Evolutionary conservation across 768 basidiomycete species (phyloP), one percentile per base, ranked within the genome.

Genomic region (Lepiota venenata): DNA sequence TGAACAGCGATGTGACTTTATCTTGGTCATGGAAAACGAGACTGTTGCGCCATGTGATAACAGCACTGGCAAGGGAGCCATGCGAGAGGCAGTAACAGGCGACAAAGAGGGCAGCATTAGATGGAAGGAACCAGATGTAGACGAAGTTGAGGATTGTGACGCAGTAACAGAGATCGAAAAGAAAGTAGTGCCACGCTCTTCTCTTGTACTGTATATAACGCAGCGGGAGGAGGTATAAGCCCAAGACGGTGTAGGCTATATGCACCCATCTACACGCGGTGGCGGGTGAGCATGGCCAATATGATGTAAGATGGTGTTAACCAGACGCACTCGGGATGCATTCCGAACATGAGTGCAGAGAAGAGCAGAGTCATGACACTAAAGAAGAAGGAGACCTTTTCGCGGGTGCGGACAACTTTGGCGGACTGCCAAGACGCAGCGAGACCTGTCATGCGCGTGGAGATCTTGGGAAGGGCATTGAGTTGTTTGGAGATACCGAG

Each of bases 21-120:
- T 99, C 97, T 52, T 84, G 80, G 63, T 96, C 94, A 64, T 99
- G 97, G 74, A 99, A 99, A 2, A 99, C 97, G 20, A 99, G 83
- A 60, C 92, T 95, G 64, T 99, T 99, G 57, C 97, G 81, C 97
- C 97, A 99, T 9, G 96, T 98, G 61, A 98, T 91, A 46, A 98
- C 94, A 0, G 96, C 95, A 48, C 90, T 92, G 0, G 92, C 95
- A 29, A 97, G 80, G 0, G 90, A 82, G 0, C 94, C 97, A 65
- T 97, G 87, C 0, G 93, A 90, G 21, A 98, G 79, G 60, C 91
- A 91, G 64, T 97, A 98, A 64, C 92, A 95, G 3, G 94, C 91
- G 47, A 92, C 82, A 70, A 96, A 98, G 15, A 98, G 77, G 2
- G 82, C 74, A 5, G 87, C 74, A 54, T 80, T 93, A 4, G 75